These are phyloP conservation scores for Naegleria fowleri DNA, from an alignment of 208 protist species.

Conservation along the genomic window DNA sequence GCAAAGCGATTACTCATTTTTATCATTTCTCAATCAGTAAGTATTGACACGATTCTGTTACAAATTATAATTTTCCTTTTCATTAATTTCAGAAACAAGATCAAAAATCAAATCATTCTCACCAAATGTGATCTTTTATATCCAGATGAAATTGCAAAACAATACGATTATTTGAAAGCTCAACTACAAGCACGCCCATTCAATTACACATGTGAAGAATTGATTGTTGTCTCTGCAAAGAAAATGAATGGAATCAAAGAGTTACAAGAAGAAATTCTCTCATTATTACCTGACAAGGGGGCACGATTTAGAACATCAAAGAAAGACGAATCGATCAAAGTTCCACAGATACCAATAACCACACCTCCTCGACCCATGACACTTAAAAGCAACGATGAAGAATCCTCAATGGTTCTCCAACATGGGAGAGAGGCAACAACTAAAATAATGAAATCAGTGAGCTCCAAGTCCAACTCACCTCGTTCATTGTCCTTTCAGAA, in stretches of 20 bases:
- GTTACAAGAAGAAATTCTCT: not conserved
- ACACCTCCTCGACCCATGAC: not conserved
- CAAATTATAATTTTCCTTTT: not conserved
- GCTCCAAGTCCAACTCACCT: not conserved
- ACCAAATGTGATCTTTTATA: slow-evolving; percentile 7
- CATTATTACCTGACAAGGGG: not conserved
- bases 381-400: not conserved
- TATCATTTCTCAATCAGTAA: slow-evolving; percentile 9
- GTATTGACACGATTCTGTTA: not conserved
- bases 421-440: not conserved
- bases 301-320: not conserved
- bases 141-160: not conserved
- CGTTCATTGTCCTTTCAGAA: too few relatives aligned
- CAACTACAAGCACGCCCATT: not conserved
- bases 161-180: not conserved
- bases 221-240: not conserved
- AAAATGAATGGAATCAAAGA: not conserved
- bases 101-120: slow-evolving; percentile 23
- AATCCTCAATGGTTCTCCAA: not conserved
- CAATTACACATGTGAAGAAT: not conserved
- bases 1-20: not conserved
- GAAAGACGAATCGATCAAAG: not conserved
- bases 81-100: not conserved
- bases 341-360: not conserved
- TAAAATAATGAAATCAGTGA: not conserved